A percentile compares a stretch with the other conserved stretches of the same genome.
These are phyloP conservation scores for Fusarium longipes DNA, from an alignment of 2,329 filamentous ascomycete genomes.

Conservation along the genomic window DNA sequence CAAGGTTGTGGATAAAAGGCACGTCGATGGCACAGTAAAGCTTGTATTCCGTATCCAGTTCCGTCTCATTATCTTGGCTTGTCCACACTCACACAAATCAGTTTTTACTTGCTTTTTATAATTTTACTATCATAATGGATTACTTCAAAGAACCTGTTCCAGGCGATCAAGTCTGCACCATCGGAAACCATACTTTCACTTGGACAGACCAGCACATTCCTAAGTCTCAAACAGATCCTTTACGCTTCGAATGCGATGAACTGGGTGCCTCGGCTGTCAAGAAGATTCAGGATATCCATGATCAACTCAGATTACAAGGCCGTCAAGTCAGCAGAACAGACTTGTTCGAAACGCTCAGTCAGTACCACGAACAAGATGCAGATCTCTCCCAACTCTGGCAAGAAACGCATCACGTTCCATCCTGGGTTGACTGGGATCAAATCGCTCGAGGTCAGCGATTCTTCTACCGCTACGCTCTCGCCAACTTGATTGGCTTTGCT, in stretches of 20 bases:
- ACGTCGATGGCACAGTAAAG: background rate
- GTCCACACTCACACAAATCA: background rate
- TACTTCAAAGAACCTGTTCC: background rate
- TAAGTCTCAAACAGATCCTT: constrained; percentile 23
- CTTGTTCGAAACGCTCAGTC: constrained; percentile 16
- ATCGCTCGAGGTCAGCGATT: constrained; percentile 70
- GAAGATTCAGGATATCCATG: constrained; percentile 6
- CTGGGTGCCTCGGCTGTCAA: constrained; percentile 16
- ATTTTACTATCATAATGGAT: background rate
- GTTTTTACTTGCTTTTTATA: background rate
- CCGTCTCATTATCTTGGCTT: background rate
- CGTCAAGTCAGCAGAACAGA: constrained; percentile 6
- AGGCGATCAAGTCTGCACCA: background rate
- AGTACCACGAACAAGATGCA: background rate
- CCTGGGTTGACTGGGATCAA: constrained; percentile 76
- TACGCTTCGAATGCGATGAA: constrained; percentile 16
- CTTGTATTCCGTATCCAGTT: background rate
- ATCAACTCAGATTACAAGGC: background rate
- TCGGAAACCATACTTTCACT: constrained; percentile 16
- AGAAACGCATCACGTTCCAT: constrained; percentile 68
- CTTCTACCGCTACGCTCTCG: constrained; percentile 73
- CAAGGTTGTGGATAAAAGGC: background rate
- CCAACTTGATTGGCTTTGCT: constrained; percentile 64
- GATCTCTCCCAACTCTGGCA: constrained; percentile 25
- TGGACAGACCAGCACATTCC: constrained; percentile 22